phyloP scores from a whole-genome alignment of 371 early-diverging fungal species.

The Lichtheimia ornata region DNA sequence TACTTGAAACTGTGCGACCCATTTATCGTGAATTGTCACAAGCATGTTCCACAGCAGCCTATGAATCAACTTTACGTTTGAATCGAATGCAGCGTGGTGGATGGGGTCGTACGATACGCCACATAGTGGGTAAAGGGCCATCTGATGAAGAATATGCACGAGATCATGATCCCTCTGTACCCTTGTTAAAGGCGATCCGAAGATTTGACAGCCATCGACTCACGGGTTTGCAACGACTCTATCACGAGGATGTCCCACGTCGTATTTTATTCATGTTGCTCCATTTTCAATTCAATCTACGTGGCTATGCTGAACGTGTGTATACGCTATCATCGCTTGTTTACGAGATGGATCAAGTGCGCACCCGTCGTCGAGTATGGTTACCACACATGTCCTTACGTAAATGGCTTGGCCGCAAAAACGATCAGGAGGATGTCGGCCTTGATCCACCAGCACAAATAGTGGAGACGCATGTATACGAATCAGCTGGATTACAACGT shows the following conservation, averaged over 20 bases:
- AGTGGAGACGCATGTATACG: slow-evolving; percentile 3
- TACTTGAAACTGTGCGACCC: slow-evolving; percentile 13
- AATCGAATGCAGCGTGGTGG: slow-evolving; percentile 23
- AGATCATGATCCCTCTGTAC: slow-evolving; percentile 31
- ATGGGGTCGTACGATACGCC: too few species aligned
- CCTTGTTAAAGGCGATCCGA: slow-evolving; percentile 30
- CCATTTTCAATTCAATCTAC: slow-evolving; percentile 45
- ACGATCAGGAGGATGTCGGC: slow-evolving; percentile 18
- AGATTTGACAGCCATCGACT: slow-evolving; percentile 36
- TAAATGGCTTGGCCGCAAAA: slow-evolving; percentile 19
- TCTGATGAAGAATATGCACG: slow-evolving; percentile 13
- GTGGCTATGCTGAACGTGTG: slow-evolving; percentile 40
- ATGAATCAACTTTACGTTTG: slow-evolving; percentile 31
- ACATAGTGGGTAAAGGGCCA: not conserved
- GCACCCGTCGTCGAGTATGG: slow-evolving; percentile 29
- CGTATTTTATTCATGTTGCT: slow-evolving; percentile 42
- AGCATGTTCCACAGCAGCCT: slow-evolving; percentile 37
- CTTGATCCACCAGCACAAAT: slow-evolving; percentile 26
- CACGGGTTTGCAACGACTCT: slow-evolving; percentile 29
- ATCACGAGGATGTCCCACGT: slow-evolving; percentile 22
- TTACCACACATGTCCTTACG: slow-evolving; percentile 27
- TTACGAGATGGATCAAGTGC: slow-evolving; percentile 38
- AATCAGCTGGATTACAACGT: slow-evolving; percentile 6
- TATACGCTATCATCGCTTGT: slow-evolving; percentile 44
- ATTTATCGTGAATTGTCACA: slow-evolving; percentile 31